phyloP scores from a whole-genome alignment of 768 basidiomycete species.

The Exidia glandulosa region DNA sequence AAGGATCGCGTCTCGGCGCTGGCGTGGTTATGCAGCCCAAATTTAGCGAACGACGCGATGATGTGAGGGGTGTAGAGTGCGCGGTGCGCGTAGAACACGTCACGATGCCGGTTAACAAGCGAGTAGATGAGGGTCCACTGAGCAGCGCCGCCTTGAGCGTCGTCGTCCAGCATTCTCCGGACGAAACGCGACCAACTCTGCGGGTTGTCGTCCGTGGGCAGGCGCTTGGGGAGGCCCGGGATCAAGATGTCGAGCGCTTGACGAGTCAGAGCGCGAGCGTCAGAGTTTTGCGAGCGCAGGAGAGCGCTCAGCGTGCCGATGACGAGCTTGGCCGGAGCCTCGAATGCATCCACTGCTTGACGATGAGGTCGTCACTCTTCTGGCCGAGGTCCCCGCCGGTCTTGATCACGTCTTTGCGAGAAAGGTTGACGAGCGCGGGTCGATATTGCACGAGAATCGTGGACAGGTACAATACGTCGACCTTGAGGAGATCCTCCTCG shows the following conservation, averaged over 20 bases:
- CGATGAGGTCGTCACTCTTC: constrained; percentile 69
- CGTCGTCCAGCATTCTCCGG: constrained; percentile 77
- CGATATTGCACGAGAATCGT: constrained; percentile 82
- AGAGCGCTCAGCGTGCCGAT: constrained; percentile 84
- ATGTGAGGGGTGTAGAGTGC: constrained; percentile 90
- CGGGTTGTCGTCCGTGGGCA: constrained; percentile 38
- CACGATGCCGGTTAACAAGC: constrained; percentile 81
- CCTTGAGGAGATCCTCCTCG: constrained; percentile 76
- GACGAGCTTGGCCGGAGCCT: constrained; percentile 84
- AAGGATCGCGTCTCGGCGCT: constrained; percentile 73
- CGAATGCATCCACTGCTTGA: constrained; percentile 87
- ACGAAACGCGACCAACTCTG: constrained; percentile 80
- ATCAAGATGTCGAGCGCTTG: constrained; percentile 83
- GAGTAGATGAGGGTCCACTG: constrained; percentile 76
- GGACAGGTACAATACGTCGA: constrained; percentile 85
- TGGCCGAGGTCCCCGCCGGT: constrained; percentile 84
- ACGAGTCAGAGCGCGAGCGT: constrained; percentile 62
- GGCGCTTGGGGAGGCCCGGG: constrained; percentile 62
- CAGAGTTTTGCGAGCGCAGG: constrained; percentile 69
- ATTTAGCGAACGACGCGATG: constrained; percentile 76
- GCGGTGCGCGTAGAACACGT: constrained; percentile 87
- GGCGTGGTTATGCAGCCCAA: constrained; percentile 66
- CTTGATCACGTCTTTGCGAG: constrained; percentile 86
- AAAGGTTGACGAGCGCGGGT: constrained; percentile 64
- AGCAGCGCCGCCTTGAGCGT: constrained; percentile 58